Base-by-base conservation (phyloP, 257 asterid species). In the Primulina eburnea region DNA sequence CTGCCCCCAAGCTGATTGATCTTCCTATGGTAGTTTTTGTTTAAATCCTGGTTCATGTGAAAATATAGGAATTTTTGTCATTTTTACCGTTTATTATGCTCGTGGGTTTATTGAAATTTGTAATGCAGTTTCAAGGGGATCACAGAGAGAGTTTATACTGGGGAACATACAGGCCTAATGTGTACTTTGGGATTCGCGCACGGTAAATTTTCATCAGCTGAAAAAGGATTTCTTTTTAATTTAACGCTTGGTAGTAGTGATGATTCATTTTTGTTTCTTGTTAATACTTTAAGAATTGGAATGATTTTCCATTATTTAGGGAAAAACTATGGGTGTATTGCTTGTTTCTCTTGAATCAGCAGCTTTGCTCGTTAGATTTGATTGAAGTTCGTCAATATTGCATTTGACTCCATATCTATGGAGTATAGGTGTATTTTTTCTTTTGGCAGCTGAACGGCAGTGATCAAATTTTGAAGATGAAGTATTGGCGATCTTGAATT, bases 161-260 rank as follows among this genome's bases (percentile, higher is more conserved):
- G 99, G 99, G 99, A 70, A 94, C 97, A 3, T 94, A 94, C 70
- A 82, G 99, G 82, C 99, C 99, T 67, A 90, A 89, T 70, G 88
- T 90, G 73, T 90, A 93, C 76, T 89, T 91, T 60, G 99, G 97
- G 37, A 73, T 94, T 75, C 97, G 97, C 30, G 96, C 99, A 2
- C 72, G 97, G 99, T 94, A 79, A 58, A 60, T 24, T 65, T 8
- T 55, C 67, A 29, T 62, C 2, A 0, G 70, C 55, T 76, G 29
- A 6, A 38, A 7, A 2, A 18, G 6, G 11, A 28, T 21, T 66
- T 32, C 8, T 24, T 65, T 43, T 43, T 29, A 14, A 7, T 21
- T 52, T 52, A 57, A 28, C 17, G 4, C 33, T 28, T 11, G 33
- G 10, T 35, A 62, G 6, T 26, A 30, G 52, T 21, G 1, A 4